These are phyloP conservation scores for Aspergillus conjunctus DNA, from an alignment of 495 filamentous ascomycete species.

Conservation along the genomic window DNA sequence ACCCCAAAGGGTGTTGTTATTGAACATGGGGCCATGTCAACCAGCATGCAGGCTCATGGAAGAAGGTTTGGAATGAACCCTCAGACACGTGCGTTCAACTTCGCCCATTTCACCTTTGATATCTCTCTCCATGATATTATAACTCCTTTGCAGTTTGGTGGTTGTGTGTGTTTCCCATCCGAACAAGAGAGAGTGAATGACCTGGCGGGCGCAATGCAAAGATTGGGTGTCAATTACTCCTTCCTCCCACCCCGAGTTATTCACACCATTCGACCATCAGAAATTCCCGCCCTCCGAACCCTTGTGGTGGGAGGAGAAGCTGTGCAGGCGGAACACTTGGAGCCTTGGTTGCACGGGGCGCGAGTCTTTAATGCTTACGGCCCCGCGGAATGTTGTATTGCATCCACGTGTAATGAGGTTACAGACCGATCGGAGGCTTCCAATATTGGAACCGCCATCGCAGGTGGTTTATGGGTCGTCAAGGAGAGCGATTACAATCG, in stretches of 20 bases:
- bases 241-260: constrained; percentile 23
- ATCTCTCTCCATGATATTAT: constrained; percentile 43
- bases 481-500: constrained; percentile 50
- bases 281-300: constrained; percentile 10
- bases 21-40: constrained; percentile 40
- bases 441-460: constrained; percentile 42
- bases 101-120: constrained; percentile 47
- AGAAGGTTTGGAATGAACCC: constrained; percentile 24
- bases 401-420: constrained; percentile 12
- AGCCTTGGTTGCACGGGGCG: constrained; percentile 43
- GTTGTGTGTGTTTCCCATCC: constrained; percentile 34
- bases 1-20: constrained; percentile 48
- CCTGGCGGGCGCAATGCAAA: constrained; percentile 33
- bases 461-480: constrained; percentile 50
- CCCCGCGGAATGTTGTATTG: constrained; percentile 45
- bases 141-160: constrained; percentile 40
- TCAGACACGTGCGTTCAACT: constrained; percentile 42
- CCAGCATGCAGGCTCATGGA: constrained; percentile 25
- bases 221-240: constrained; percentile 30
- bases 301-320: constrained; percentile 18
- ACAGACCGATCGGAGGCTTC: constrained; percentile 1
- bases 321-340: constrained; percentile 17
- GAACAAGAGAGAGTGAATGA: constrained; percentile 31
- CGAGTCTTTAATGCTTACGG: constrained; percentile 53
- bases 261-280: constrained; percentile 16